phyloP scores from a whole-genome alignment of 768 basidiomycete species.

The Tephrocybe sp. region DNA sequence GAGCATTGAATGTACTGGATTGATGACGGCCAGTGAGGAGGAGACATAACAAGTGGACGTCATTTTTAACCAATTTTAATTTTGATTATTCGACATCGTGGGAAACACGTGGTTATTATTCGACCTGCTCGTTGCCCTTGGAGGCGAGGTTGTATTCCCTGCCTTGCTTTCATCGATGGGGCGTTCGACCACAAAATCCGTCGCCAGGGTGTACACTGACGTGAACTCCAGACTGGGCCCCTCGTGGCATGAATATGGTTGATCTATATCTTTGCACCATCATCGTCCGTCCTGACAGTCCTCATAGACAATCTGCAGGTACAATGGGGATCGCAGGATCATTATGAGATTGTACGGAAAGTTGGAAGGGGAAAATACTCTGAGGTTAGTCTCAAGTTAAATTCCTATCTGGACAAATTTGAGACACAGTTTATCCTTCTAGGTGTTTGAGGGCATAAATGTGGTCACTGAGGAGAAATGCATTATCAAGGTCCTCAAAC shows the following conservation, averaged over 20 bases:
- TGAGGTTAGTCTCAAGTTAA: slow-evolving; percentile 52
- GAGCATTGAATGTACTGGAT: slow-evolving; percentile 52
- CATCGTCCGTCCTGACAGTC: slow-evolving; percentile 18
- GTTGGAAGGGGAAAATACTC: slow-evolving; percentile 95
- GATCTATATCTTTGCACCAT: slow-evolving; percentile 19
- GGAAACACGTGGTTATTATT: slow-evolving; percentile 23
- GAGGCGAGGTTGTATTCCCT: slow-evolving; percentile 5
- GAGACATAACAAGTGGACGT: slow-evolving; percentile 2
- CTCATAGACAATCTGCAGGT: slow-evolving; percentile 87
- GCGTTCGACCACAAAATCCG: slow-evolving; percentile 70
- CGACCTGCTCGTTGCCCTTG: slow-evolving; percentile 11
- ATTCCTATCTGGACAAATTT: slow-evolving; percentile 7
- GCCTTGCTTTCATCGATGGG: slow-evolving; percentile 47
- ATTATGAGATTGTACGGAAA: slow-evolving; percentile 97
- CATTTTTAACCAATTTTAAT: neutral
- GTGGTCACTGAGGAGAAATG: slow-evolving; percentile 90
- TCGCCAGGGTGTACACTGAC: slow-evolving; percentile 84
- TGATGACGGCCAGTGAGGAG: slow-evolving; percentile 38
- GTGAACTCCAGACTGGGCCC: slow-evolving; percentile 86
- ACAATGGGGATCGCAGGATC: slow-evolving; percentile 97
- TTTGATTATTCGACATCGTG: slow-evolving; percentile 27
- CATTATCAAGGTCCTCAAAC: slow-evolving; percentile 98
- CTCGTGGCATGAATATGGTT: slow-evolving; percentile 96
- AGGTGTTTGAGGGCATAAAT: slow-evolving; percentile 95
- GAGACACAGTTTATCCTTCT: slow-evolving; percentile 11